These are phyloP conservation scores for Melanomma pulvis-pyrius DNA, from an alignment of 495 filamentous ascomycete genomes.

Conservation along the genomic window DNA sequence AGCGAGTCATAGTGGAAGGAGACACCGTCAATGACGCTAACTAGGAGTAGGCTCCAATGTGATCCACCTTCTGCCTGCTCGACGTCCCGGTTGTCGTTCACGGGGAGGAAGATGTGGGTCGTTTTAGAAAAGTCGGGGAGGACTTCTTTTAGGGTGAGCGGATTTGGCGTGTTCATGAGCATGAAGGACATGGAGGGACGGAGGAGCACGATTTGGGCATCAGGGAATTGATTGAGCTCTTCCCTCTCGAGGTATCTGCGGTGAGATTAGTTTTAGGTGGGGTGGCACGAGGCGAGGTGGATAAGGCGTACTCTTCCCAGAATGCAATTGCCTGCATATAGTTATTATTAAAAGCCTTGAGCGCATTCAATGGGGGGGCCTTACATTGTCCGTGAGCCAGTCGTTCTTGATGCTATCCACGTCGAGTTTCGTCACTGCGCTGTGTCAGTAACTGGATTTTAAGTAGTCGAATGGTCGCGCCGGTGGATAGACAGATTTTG, in stretches of 20 bases:
- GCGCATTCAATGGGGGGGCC: too few relatives aligned
- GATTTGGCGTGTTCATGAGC: conserved; percentile 79
- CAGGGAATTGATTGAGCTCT: conserved; percentile 70
- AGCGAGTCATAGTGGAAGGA: conserved; percentile 97
- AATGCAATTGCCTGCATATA: conserved; percentile 77
- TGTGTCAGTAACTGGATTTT: not conserved
- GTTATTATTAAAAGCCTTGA: too few relatives aligned
- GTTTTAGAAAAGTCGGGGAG: conserved; percentile 77
- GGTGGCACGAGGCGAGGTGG: not conserved
- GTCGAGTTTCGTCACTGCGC: conserved; percentile 76
- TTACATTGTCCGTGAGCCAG: conserved; percentile 98
- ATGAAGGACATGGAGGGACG: conserved; percentile 94
- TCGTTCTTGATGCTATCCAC: conserved; percentile 84
- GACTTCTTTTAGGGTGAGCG: conserved; percentile 70
- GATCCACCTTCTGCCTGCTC: conserved; percentile 80
- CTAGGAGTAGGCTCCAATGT: conserved; percentile 94
- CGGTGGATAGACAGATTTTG: not conserved
- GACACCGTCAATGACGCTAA: conserved; percentile 83
- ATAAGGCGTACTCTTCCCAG: conserved; percentile 84
- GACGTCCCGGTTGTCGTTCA: conserved; percentile 84
- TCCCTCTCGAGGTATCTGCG: conserved; percentile 86
- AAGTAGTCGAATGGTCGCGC: not conserved
- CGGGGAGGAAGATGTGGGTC: conserved; percentile 94
- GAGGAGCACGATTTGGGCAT: conserved; percentile 85
- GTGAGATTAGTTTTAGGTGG: not conserved